Percentiles rank a stretch among this genome's conserved stretches.
phyloP scores from a whole-genome alignment of 441 rosid genomes.

The Erodium texanum region DNA sequence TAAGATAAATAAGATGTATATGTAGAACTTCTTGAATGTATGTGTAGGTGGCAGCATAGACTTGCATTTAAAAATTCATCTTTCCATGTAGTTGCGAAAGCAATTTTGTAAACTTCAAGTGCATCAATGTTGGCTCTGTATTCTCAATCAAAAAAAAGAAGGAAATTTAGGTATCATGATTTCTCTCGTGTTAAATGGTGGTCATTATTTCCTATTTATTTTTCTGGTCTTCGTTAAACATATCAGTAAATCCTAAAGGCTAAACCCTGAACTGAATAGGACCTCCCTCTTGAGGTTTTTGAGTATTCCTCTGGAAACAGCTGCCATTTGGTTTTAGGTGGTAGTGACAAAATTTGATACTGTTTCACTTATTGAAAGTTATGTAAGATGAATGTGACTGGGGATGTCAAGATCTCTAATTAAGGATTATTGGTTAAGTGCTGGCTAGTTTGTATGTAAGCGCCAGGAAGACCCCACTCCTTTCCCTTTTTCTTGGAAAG shows the following conservation, averaged over 20 bases:
- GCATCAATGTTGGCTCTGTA: background rate
- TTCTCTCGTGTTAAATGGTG: background rate
- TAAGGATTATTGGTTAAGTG: background rate
- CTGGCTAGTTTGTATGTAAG: background rate
- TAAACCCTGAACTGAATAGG: background rate
- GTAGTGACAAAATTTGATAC: background rate
- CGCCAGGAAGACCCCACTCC: background rate
- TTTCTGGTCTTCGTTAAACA: background rate
- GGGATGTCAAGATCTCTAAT: background rate
- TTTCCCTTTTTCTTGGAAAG: slow-evolving; percentile 1
- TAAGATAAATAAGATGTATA: background rate
- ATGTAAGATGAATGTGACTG: background rate
- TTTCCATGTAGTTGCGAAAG: background rate
- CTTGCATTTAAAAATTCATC: background rate
- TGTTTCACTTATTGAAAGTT: background rate
- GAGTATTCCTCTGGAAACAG: background rate
- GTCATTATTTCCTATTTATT: background rate
- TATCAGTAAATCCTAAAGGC: background rate
- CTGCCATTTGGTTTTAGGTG: background rate
- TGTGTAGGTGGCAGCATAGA: background rate
- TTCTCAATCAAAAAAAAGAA: background rate
- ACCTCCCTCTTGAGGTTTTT: background rate
- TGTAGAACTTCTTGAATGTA: background rate
- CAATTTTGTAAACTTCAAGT: slow-evolving; percentile 6
- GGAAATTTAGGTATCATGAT: background rate